Evolutionary conservation across 1,284 basidiomycete species (phyloP).

Genomic region (Cutaneotrichosporon mucoides): DNA sequence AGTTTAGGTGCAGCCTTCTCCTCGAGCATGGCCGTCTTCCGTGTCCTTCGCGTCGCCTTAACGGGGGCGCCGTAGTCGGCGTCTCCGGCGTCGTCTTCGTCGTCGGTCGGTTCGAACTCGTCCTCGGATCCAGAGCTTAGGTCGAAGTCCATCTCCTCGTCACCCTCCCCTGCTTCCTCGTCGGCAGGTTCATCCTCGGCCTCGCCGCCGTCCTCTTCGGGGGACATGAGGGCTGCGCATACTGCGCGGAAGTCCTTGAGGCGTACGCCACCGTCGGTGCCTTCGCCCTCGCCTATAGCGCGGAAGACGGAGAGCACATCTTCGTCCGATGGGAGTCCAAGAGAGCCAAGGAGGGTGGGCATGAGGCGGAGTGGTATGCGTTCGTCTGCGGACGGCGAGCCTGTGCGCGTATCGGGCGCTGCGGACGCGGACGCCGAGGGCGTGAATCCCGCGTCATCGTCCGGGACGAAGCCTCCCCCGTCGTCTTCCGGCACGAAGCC

Average conservation of each 20-base stretch:
- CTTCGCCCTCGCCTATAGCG: constrained; percentile 25
- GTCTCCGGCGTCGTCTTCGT: constrained; percentile 23
- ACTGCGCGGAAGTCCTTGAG: constrained; percentile 40
- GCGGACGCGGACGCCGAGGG: constrained; percentile 13
- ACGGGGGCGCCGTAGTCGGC: constrained; percentile 2
- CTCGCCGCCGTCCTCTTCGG: constrained; percentile 18
- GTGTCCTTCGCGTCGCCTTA: neutral
- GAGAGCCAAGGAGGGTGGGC: constrained; percentile 31
- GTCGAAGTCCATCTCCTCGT: constrained; percentile 5
- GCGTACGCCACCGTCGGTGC: constrained; percentile 19
- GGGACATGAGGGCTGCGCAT: constrained; percentile 46
- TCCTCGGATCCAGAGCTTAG: constrained; percentile 19
- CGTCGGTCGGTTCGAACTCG: constrained; percentile 26
- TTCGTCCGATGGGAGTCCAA: constrained; percentile 43
- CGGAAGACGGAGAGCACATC: constrained; percentile 46
- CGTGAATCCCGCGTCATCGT: constrained; percentile 19
- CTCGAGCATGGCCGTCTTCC: neutral
- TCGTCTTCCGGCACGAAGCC: constrained; percentile 27
- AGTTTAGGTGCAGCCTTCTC: constrained; percentile 19
- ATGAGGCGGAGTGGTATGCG: constrained; percentile 35
- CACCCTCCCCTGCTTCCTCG: constrained; percentile 5
- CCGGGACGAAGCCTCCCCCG: constrained; percentile 22
- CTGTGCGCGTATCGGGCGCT: constrained; percentile 1
- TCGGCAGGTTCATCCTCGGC: constrained; percentile 10
- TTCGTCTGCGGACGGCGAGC: neutral